These are phyloP conservation scores for Candida sp. DNA, from an alignment of 1,139 yeast genomes.

Conservation along the genomic window DNA sequence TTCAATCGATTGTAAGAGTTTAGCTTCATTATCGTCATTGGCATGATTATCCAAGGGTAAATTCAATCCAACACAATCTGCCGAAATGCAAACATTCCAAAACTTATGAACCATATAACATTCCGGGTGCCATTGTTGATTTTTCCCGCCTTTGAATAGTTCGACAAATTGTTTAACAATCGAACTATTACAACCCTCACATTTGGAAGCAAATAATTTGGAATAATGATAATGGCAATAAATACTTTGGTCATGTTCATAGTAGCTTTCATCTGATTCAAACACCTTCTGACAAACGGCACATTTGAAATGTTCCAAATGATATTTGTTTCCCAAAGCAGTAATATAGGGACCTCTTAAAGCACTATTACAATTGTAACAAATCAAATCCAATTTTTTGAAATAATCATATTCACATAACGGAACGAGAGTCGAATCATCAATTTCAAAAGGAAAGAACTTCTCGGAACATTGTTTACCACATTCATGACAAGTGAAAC, in stretches of 20 bases:
- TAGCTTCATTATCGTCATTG: conserved; percentile 10
- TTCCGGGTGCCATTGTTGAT: conserved; percentile 99
- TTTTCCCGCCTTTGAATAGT: conserved; percentile 86
- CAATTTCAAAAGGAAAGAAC: conserved; percentile 58
- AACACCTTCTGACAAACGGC: conserved; percentile 84
- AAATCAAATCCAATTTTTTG: conserved; percentile 75
- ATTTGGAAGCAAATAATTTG: conserved; percentile 76
- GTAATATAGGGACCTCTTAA: conserved; percentile 92
- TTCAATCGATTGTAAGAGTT: conserved; percentile 56
- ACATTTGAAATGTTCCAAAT: conserved; percentile 93
- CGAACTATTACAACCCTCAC: conserved; percentile 92
- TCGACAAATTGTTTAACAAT: conserved; percentile 94
- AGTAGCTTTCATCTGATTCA: conserved; percentile 89
- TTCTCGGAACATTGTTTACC: conserved; percentile 70
- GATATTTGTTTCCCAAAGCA: conserved; percentile 89
- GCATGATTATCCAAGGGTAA: conserved; percentile 14
- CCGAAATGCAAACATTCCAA: conserved; percentile 86
- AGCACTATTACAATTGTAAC: conserved; percentile 81
- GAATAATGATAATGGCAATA: conserved; percentile 94
- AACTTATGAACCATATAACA: conserved; percentile 97
- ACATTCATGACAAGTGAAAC: conserved; percentile 86
- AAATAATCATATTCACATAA: conserved; percentile 94
- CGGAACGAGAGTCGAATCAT: conserved; percentile 51
- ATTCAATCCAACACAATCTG: conserved; percentile 57
- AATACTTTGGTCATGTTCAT: conserved; percentile 79